Percentiles rank a stretch among this genome's conserved stretches.
These are phyloP conservation scores for Flaveria floridana DNA, from an alignment of 140 eudicot species.

Conservation along the genomic window DNA sequence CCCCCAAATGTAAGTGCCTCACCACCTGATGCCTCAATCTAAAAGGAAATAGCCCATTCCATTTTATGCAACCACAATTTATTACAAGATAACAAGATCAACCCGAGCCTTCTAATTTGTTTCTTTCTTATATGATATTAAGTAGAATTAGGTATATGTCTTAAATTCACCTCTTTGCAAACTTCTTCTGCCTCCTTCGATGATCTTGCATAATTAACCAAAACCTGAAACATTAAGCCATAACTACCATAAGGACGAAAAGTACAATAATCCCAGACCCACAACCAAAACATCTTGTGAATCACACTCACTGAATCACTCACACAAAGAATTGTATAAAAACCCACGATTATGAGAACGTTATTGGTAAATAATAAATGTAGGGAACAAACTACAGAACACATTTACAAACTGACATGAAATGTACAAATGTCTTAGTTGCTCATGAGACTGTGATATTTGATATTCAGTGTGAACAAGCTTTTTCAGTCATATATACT, in stretches of 20 bases:
- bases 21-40: constrained; percentile 88
- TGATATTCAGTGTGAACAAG: constrained; percentile 5
- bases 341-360: not conserved
- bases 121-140: constrained; percentile 11
- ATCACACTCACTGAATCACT: not conserved
- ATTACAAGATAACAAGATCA: not conserved
- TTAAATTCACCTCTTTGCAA: constrained; percentile 63
- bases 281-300: constrained; percentile 1
- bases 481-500: constrained; percentile 7
- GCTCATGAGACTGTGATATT: not conserved
- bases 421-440: not conserved
- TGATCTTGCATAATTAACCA: constrained; percentile 94
- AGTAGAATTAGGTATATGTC: not conserved
- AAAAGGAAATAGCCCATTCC: constrained; percentile 29
- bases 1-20: constrained; percentile 90
- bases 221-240: constrained; percentile 54
- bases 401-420: constrained; percentile 17
- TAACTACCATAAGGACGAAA: constrained; percentile 9
- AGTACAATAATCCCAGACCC: not conserved
- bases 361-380: not conserved
- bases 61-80: constrained; percentile 9
- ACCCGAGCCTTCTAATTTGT: not conserved
- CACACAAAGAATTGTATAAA: not conserved
- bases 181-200: constrained; percentile 98
- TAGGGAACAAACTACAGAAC: not conserved